phyloP scores from a whole-genome alignment of 2,329 filamentous ascomycete species.

The Epichloe typhina region DNA sequence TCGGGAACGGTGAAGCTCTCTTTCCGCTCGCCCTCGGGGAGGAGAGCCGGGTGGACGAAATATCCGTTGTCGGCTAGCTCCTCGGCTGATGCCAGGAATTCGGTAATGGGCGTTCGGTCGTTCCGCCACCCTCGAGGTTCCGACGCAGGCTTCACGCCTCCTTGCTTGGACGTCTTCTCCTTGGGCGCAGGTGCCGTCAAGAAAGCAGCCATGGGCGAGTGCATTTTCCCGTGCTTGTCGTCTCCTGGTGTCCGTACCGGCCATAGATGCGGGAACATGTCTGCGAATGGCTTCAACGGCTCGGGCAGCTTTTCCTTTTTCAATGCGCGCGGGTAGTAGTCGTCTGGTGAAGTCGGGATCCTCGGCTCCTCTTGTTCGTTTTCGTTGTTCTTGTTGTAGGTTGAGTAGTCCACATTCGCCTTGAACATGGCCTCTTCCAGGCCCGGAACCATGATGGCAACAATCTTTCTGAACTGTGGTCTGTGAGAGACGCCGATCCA shows the following conservation, averaged over 20 bases:
- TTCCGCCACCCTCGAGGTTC: conserved; percentile 58
- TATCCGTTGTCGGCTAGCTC: conserved; percentile 79
- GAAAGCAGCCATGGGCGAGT: conserved; percentile 79
- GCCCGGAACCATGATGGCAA: conserved; percentile 83
- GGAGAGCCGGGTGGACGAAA: conserved; percentile 65
- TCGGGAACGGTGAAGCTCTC: conserved; percentile 40
- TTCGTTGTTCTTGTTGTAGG: conserved; percentile 26
- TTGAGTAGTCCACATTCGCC: conserved; percentile 36
- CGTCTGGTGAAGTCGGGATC: conserved; percentile 36
- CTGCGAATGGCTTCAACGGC: conserved; percentile 52
- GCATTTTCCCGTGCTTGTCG: conserved; percentile 63
- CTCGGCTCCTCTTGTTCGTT: conserved; percentile 15
- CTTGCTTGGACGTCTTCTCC: conserved; percentile 45
- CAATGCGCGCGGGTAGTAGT: conserved; percentile 45
- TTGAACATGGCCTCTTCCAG: conserved; percentile 85
- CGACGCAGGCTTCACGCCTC: conserved; percentile 44
- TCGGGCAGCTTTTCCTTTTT: conserved; percentile 36
- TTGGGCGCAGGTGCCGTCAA: conserved; percentile 62
- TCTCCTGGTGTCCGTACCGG: conserved; percentile 81
- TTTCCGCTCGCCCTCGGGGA: conserved; percentile 42
- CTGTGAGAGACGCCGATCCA: conserved; percentile 52
- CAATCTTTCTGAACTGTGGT: conserved; percentile 60
- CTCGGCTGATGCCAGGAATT: conserved; percentile 58
- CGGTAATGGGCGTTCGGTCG: conserved; percentile 67
- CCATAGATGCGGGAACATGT: conserved; percentile 83